Evolutionary conservation across 2,329 filamentous ascomycete genomes (phyloP), one percentile per base, ranked within the genome.

Genomic region (Emydomyces testavorans): DNA sequence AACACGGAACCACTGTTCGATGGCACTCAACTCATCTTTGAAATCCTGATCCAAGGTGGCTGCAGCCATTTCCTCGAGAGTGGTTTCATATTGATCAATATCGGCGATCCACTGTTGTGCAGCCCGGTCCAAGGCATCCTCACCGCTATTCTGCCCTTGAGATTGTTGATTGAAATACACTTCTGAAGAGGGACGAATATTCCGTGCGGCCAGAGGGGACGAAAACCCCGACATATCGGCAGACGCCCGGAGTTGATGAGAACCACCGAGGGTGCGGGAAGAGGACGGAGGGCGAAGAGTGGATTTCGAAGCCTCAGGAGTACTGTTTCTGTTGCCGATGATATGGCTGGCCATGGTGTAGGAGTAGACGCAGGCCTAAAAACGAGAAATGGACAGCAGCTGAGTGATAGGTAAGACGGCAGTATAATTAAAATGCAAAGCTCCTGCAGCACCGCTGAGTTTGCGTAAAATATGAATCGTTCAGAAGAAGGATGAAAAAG

Each of bases 31-130:
- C 68, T 98, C 92, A 68, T 96, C 92, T 72, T 98, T 98, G 75
- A 98, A 98, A 64, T 98, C 92, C 71, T 98, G 92, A 64, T 98
- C 92, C 47, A 96, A 74, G n/a, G 92, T 96, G 23, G 92, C 92
- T 26, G 90, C 89, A 36, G 92, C 92, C 92, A 98, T 98, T 65
- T 98, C 92, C 68, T 96, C 92, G 60, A 98, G 70, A 1, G 92
- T 98, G n/a, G 82, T 94, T 73, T 98, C 92, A 61, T 95, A 95
- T 66, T 96, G 90, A 64, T 98, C 92, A 57, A 98, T 96, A 61
- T 98, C 92, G 48, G 90, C 88, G 59, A 98, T 90, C 92, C 92
- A 98, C 68, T 98, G 89, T 71, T 95, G 89, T 43, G 90, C 88
- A 55, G 90, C 85, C 68, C 89, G 90, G 65, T 96, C 92, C 65